Base-by-base conservation (phyloP, 371 early-diverging fungal genomes). In the Batrachochytrium dendrobatidis region DNA sequence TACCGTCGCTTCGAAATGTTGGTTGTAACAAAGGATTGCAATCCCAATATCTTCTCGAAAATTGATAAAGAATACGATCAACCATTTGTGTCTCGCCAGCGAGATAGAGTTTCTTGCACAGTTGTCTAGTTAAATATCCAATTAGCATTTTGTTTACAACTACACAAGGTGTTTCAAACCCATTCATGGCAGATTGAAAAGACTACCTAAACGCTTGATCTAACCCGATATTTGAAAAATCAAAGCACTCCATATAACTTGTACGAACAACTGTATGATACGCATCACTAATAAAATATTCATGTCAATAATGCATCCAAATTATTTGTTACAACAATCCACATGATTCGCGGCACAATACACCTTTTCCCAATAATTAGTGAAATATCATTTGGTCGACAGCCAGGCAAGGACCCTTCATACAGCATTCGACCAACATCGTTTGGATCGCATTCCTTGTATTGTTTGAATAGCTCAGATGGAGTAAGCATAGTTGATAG, bases 21-120 rank as follows among this genome's bases (percentile, higher is more conserved):
- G 81, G 76, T 2, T 80, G 67, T 29, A 78, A 61, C 29, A 78
- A 71, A 0, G 80, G 83, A 63, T 94, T 93, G 68, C 92, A 91
- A 17, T 76, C 73, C 78, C 87, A 88, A 65, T 86, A 94, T 5
- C 90, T 74, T 58, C 79, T 72, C 22, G 94, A 81, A 70, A 94
- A 87, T 28, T 75, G 85, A 55, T 83, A 83, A 48, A 95, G 66
- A 50, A 95, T 86, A 22, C 95, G 83, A 69, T 92, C 94, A 30
- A 93, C 86, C 57, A 86, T 83, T 70, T 95, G 96, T 5, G 94
- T 85, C 70, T 95, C 96, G 17, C 90, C 96, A 48, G 85, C 87
- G 60, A 95, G 74, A 24, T 84, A 83, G 3, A 94, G 73, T 31
- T 88, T 85, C 24, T 79, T 75, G 58, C 92, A 91, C 43, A 94